Conservation (phyloP, 2,329 filamentous ascomycete genomes). For the Neoscytalidium dimidiatum region DNA sequence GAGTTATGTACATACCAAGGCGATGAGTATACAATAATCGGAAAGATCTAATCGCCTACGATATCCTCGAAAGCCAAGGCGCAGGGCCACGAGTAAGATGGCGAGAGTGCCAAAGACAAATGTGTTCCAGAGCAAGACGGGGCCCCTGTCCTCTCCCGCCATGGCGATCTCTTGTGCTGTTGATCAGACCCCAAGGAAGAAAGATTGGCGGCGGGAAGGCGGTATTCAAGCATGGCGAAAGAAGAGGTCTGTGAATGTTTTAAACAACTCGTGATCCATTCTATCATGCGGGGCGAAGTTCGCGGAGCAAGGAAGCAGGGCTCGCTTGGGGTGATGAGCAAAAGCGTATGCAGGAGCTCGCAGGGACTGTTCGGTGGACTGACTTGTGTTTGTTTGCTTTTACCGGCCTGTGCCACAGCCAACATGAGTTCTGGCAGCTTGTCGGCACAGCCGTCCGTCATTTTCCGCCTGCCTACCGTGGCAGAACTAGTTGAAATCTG, state of each 20-base stretch:
- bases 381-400: background rate
- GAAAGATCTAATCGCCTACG: constrained; percentile 8
- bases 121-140: constrained; percentile 7
- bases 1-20: background rate
- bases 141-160: constrained; percentile 1
- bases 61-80: constrained; percentile 12
- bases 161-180: constrained; percentile 7
- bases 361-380: constrained; percentile 7
- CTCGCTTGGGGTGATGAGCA: constrained; percentile 6
- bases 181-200: constrained; percentile 4
- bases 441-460: background rate
- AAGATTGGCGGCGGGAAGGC: constrained; percentile 3
- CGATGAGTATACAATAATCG: constrained; percentile 1
- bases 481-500: background rate
- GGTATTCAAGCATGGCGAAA: background rate
- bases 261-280: background rate
- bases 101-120: background rate
- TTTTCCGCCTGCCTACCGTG: background rate
- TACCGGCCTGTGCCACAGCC: background rate
- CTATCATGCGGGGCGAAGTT: background rate
- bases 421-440: background rate
- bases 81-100: constrained; percentile 5
- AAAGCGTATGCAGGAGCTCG: background rate
- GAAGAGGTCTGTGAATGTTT: background rate
- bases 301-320: background rate